Conservation (phyloP, 805 yeast genomes). For the Candida boleticola region DNA sequence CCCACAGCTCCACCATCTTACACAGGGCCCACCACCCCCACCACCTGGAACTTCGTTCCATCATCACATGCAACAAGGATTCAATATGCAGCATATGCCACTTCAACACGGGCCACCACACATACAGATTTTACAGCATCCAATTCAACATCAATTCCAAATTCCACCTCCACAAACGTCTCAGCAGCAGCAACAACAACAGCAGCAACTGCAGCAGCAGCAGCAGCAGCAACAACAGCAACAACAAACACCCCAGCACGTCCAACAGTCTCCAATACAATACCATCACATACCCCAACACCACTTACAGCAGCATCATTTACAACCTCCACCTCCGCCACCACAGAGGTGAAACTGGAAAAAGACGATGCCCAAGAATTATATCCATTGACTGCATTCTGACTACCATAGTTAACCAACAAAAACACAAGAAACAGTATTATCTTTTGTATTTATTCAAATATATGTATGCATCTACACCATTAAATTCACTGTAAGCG, state of each 20-base stretch:
- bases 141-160: conserved; percentile 6
- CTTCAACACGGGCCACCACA: conserved; percentile 8
- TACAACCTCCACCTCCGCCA: conserved; percentile 3
- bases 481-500: too few species aligned
- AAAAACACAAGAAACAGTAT: too few species aligned
- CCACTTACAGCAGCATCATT: conserved; percentile 7
- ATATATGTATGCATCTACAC: too few species aligned
- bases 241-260: conserved; percentile 6
- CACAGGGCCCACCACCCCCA: conserved; percentile 5
- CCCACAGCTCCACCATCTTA: neutral
- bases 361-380: too few species aligned
- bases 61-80: conserved; percentile 4
- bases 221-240: conserved; percentile 7
- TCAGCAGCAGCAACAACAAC: conserved; percentile 8
- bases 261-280: conserved; percentile 8
- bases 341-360: conserved; percentile 1
- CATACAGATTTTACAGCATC: conserved; percentile 7
- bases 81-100: conserved; percentile 1
- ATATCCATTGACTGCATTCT: too few species aligned
- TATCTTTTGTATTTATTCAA: too few species aligned
- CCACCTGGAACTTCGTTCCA: conserved; percentile 5
- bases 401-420: too few species aligned
- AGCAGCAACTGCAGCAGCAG: conserved; percentile 4
- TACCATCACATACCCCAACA: conserved; percentile 8
- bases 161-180: conserved; percentile 6